A percentile compares a stretch with the other conserved stretches of the same genome.
These are phyloP conservation scores for Wickerhamiella alocasiicola DNA, from an alignment of 805 yeast genomes.

Conservation along the genomic window DNA sequence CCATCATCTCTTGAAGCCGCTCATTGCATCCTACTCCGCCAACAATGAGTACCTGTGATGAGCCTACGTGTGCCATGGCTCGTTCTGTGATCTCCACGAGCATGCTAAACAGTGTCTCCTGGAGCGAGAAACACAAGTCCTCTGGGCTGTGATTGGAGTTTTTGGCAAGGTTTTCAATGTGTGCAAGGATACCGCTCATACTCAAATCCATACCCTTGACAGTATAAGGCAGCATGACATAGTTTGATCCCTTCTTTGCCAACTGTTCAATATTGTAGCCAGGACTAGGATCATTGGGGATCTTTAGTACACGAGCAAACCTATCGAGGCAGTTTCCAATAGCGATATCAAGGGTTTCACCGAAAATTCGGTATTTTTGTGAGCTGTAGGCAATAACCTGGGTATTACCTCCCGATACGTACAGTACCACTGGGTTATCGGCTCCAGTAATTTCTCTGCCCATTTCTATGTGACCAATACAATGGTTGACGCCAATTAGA, in stretches of 20 bases:
- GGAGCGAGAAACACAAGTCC: constrained; percentile 85
- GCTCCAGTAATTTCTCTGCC: constrained; percentile 99
- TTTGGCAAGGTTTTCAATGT: constrained; percentile 61
- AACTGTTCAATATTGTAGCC: constrained; percentile 94
- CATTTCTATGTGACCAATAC: constrained; percentile 98
- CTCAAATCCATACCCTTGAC: constrained; percentile 98
- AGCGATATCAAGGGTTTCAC: constrained; percentile 97
- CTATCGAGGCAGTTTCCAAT: constrained; percentile 94
- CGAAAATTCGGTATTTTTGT: constrained; percentile 91
- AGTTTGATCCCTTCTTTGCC: constrained; percentile 50
- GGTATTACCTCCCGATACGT: constrained; percentile 97
- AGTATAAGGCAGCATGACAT: constrained; percentile 78
- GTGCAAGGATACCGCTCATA: constrained; percentile 89
- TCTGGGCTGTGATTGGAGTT: constrained; percentile 42
- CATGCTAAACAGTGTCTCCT: constrained; percentile 90
- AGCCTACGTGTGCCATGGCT: constrained; percentile 94
- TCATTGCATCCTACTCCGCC: constrained; percentile 98
- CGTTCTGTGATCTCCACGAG: constrained; percentile 94
- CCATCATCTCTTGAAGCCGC: constrained; percentile 92
- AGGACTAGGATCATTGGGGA: constrained; percentile 90
- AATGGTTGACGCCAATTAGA: constrained; percentile 88
- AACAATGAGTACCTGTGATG: constrained; percentile 81
- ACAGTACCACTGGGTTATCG: constrained; percentile 87
- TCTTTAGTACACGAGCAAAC: constrained; percentile 81
- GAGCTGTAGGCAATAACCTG: constrained; percentile 95